phyloP scores from a whole-genome alignment of 441 rosid species.

The Rhodomyrtus psidioides region DNA sequence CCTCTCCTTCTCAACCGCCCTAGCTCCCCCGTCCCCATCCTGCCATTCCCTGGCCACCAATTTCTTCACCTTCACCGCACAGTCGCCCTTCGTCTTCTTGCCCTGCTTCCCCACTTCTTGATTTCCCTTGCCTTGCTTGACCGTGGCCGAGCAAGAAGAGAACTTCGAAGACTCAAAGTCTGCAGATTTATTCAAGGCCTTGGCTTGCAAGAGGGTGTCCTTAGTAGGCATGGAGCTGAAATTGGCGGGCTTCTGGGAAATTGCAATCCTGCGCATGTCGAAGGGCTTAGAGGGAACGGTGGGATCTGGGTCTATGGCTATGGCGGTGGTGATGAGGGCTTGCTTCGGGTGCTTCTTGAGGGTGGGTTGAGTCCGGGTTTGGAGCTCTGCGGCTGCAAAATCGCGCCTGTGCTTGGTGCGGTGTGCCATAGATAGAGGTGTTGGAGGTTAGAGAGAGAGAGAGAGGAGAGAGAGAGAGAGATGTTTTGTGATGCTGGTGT shows the following conservation, averaged over 20 bases:
- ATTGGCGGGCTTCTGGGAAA: slow-evolving; percentile 15
- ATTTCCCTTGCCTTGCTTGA: slow-evolving; percentile 8
- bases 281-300: slow-evolving; percentile 12
- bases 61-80: slow-evolving; percentile 16
- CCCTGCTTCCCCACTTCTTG: slow-evolving; percentile 6
- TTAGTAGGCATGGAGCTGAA: background rate
- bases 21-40: slow-evolving; percentile 8
- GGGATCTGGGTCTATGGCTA: slow-evolving; percentile 16
- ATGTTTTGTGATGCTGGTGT: background rate
- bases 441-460: background rate
- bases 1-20: background rate
- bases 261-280: slow-evolving; percentile 14
- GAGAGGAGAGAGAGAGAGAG: background rate
- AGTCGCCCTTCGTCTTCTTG: slow-evolving; percentile 8
- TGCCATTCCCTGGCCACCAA: slow-evolving; percentile 4
- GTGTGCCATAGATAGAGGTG: slow-evolving; percentile 16
- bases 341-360: background rate
- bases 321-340: background rate
- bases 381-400: slow-evolving; percentile 14
- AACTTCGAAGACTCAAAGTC: slow-evolving; percentile 33
- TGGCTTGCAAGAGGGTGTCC: slow-evolving; percentile 39
- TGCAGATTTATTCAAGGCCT: slow-evolving; percentile 39
- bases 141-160: background rate
- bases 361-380: background rate
- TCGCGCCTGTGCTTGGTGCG: slow-evolving; percentile 21